Evolutionary conservation across 1,284 basidiomycete species (phyloP).

Genomic region (Schizophyllum amplum): DNA sequence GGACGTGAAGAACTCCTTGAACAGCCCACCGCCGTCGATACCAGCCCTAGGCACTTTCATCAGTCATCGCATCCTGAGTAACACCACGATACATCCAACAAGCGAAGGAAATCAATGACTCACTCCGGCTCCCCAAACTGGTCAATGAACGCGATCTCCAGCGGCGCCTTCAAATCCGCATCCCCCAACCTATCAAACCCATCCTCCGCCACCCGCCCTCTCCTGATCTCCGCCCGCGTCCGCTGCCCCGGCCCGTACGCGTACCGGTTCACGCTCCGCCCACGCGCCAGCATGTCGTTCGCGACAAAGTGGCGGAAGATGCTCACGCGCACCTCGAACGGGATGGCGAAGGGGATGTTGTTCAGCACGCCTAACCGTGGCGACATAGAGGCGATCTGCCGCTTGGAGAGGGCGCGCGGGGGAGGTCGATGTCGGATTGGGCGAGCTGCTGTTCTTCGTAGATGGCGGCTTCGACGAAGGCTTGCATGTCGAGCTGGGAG

Average conservation of each 20-base stretch:
- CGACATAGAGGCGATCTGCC: slow-evolving; percentile 73
- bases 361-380: slow-evolving; percentile 89
- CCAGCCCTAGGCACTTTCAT: slow-evolving; percentile 49
- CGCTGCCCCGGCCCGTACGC: slow-evolving; percentile 19
- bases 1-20: slow-evolving; percentile 96
- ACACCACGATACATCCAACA: slow-evolving; percentile 1
- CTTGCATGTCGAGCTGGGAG: slow-evolving; percentile 67
- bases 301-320: slow-evolving; percentile 84
- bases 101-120: slow-evolving; percentile 25
- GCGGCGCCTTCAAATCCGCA: slow-evolving; percentile 66
- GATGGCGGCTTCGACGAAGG: slow-evolving; percentile 89
- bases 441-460: slow-evolving; percentile 54
- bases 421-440: slow-evolving; percentile 6
- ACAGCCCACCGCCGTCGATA: slow-evolving; percentile 94
- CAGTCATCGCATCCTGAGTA: slow-evolving; percentile 3
- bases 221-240: slow-evolving; percentile 57
- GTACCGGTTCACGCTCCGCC: slow-evolving; percentile 7
- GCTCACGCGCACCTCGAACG: slow-evolving; percentile 83
- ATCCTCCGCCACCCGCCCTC: slow-evolving; percentile 77
- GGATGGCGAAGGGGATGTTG: slow-evolving; percentile 95
- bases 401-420: slow-evolving; percentile 46
- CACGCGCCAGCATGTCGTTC: slow-evolving; percentile 36
- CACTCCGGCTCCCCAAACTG: slow-evolving; percentile 81
- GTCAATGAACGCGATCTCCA: slow-evolving; percentile 89
- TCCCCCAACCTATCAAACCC: slow-evolving; percentile 80